Evolutionary conservation across 352 stramenopile genomes (phyloP).

Genomic region (Phytophthora pisi): DNA sequence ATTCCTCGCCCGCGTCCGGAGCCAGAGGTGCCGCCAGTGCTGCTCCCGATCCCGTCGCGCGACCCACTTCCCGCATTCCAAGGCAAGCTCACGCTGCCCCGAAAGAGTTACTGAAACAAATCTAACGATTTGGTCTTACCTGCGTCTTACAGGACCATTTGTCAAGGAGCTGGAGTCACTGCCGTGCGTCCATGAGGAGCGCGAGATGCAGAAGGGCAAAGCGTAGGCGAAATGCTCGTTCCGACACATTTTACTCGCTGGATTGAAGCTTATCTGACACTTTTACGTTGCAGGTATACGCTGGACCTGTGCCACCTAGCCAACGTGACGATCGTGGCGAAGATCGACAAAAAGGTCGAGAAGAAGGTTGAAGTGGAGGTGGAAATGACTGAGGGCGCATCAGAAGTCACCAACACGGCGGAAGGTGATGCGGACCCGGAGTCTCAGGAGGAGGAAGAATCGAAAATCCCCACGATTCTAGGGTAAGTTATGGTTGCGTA

Average conservation of each 20-base stretch:
- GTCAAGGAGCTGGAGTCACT: slow-evolving; percentile 34
- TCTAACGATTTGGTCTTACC: not conserved
- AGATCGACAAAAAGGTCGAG: slow-evolving; percentile 26
- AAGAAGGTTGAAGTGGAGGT: slow-evolving; percentile 32
- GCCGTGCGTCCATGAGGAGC: slow-evolving; percentile 52
- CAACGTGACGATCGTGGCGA: slow-evolving; percentile 62
- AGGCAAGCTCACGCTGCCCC: slow-evolving; percentile 21
- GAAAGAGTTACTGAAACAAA: slow-evolving; percentile 13
- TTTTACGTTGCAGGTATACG: slow-evolving; percentile 39
- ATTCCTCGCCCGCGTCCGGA: slow-evolving; percentile 41
- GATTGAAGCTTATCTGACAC: slow-evolving; percentile 5
- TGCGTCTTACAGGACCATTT: slow-evolving; percentile 43
- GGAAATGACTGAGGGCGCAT: slow-evolving; percentile 23
- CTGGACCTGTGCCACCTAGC: slow-evolving; percentile 66
- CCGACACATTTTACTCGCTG: not conserved
- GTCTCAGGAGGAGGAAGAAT: slow-evolving; percentile 23
- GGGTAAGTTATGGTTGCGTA: slow-evolving; percentile 35
- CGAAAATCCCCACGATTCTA: slow-evolving; percentile 51
- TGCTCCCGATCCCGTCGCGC: slow-evolving; percentile 54
- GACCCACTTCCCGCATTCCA: slow-evolving; percentile 48
- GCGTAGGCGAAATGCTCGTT: slow-evolving; percentile 34
- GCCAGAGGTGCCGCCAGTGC: slow-evolving; percentile 10
- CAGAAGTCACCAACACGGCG: slow-evolving; percentile 6
- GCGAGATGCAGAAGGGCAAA: slow-evolving; percentile 47
- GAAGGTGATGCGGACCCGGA: slow-evolving; percentile 20